Evolutionary conservation across 495 filamentous ascomycete genomes (phyloP).

Genomic region (Tetracladium setigerum): DNA sequence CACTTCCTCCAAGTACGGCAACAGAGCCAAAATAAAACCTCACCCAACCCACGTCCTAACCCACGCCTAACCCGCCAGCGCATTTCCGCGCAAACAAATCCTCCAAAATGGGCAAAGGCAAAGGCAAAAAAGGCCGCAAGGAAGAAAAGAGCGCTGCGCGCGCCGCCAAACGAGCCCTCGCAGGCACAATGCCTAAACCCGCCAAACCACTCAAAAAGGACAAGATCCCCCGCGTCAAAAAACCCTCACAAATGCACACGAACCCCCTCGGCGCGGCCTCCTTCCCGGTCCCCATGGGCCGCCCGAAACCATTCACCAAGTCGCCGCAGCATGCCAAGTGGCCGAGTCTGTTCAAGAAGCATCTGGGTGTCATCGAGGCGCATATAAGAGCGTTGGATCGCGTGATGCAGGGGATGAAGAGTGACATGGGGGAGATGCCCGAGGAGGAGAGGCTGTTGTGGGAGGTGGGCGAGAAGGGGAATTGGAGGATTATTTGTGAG

Average conservation of each 20-base stretch:
- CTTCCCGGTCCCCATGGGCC: background rate
- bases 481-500: slow-evolving; percentile 10
- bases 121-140: background rate
- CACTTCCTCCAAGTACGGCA: too few species aligned
- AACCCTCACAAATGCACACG: background rate
- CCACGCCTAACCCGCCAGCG: background rate
- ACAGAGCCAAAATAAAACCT: too few species aligned
- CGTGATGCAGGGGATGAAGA: slow-evolving; percentile 9
- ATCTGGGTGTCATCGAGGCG: slow-evolving; percentile 11
- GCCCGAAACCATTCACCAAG: slow-evolving; percentile 2
- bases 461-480: slow-evolving; percentile 14
- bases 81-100: background rate
- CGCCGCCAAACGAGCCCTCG: background rate
- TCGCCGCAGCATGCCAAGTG: slow-evolving; percentile 9
- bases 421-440: slow-evolving; percentile 1
- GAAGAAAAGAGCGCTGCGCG: background rate
- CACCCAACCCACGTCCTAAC: background rate
- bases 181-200: too few species aligned
- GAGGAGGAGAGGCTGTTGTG: slow-evolving; percentile 8
- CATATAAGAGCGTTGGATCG: slow-evolving; percentile 13
- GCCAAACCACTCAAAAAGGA: too few species aligned
- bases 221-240: too few species aligned
- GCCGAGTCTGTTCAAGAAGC: slow-evolving; percentile 16
- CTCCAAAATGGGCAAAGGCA: background rate
- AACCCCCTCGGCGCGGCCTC: background rate